A percentile compares a stretch with the other conserved stretches of the same genome.
Conservation (phyloP, 2,329 filamentous ascomycete genomes). For the Fusarium acutatum region DNA sequence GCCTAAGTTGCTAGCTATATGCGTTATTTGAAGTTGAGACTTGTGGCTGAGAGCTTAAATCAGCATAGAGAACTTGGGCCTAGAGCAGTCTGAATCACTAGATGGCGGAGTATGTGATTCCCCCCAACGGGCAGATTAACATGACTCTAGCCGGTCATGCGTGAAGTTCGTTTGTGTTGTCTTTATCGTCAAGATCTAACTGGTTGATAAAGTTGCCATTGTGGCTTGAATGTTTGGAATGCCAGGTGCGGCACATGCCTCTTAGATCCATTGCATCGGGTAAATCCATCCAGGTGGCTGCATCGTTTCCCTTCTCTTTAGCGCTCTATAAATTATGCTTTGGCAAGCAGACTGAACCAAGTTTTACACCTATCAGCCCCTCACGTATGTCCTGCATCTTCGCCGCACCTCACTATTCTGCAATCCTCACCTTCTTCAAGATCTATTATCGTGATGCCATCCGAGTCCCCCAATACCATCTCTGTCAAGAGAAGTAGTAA, state of each 20-base stretch:
- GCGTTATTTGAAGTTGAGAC: too few species aligned
- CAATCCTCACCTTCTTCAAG: not conserved
- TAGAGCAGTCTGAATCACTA: too few species aligned
- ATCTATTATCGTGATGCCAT: not conserved
- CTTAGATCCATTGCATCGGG: not conserved
- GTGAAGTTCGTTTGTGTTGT: too few species aligned
- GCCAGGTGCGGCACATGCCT: not conserved
- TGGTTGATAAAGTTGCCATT: not conserved
- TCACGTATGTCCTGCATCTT: fast-evolving
- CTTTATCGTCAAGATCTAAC: not conserved
- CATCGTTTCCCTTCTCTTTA: not conserved
- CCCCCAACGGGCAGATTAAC: too few species aligned
- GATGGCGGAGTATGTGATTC: too few species aligned
- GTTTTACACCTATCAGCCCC: fast-evolving
- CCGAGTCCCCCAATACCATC: not conserved
- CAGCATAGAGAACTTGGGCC: too few species aligned
- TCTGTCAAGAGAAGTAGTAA: not conserved
- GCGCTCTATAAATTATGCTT: fast-evolving
- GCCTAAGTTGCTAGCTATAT: too few species aligned
- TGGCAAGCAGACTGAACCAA: not conserved
- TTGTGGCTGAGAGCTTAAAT: too few species aligned
- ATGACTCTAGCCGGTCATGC: too few species aligned
- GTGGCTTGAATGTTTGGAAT: not conserved
- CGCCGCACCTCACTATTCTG: fast-evolving
- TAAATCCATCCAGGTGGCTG: not conserved